These are phyloP conservation scores for Diatrype stigma DNA, from an alignment of 2,329 filamentous ascomycete species.

Conservation along the genomic window DNA sequence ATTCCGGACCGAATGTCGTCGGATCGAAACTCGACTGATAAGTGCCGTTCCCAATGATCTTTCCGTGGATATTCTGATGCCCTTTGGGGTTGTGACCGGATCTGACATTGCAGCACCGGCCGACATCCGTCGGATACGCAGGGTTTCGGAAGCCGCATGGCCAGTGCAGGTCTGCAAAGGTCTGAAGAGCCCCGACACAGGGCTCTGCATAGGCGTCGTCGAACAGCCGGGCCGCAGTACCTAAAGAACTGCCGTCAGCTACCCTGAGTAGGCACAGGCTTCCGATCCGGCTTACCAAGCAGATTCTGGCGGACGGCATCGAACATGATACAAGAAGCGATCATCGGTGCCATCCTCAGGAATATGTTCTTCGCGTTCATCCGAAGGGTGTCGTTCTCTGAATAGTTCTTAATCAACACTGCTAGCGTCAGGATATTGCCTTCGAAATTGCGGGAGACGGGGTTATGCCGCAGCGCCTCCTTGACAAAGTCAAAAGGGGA, in stretches of 20 bases:
- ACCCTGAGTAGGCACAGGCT: not conserved
- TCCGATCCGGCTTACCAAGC: conserved; percentile 15
- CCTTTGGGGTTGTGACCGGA: conserved; percentile 29
- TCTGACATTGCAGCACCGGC: conserved; percentile 27
- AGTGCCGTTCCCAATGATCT: conserved; percentile 29
- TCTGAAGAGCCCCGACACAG: conserved; percentile 25
- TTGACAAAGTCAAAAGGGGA: conserved; percentile 31
- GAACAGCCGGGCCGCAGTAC: conserved; percentile 26
- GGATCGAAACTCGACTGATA: conserved; percentile 25
- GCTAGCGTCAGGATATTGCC: conserved; percentile 28
- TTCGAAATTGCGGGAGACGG: conserved; percentile 26
- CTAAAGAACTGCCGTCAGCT: conserved; percentile 7
- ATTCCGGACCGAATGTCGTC: conserved; percentile 18
- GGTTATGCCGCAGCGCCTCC: conserved; percentile 29
- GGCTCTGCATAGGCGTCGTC: conserved; percentile 27
- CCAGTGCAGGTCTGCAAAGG: conserved; percentile 27
- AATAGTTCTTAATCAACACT: conserved; percentile 22
- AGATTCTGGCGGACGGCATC: conserved; percentile 28
- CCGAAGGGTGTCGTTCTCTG: conserved; percentile 10
- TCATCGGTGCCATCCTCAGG: conserved; percentile 26
- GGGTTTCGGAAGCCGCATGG: conserved; percentile 24
- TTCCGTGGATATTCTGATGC: conserved; percentile 28
- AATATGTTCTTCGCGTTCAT: conserved; percentile 26
- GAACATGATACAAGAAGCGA: conserved; percentile 29
- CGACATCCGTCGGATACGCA: conserved; percentile 19